Evolutionary conservation across 2,329 filamentous ascomycete genomes (phyloP), one percentile per base, ranked within the genome.

Genomic region (Scytalidium sp.): DNA sequence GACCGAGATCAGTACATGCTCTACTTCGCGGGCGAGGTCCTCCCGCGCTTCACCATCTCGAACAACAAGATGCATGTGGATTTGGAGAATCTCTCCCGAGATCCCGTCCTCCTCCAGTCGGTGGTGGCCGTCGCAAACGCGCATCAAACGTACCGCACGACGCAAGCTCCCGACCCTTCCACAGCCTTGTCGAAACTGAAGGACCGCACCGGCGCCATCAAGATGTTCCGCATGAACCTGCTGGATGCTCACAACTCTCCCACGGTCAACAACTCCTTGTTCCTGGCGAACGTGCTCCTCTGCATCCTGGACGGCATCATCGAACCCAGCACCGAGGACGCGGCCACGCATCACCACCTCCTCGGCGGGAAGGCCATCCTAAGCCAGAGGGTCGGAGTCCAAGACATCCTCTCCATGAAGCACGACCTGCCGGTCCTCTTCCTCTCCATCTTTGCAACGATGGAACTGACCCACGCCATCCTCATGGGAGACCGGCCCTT

Each of bases 261-360:
- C 8, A 53, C 60, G 11, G 55, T 64, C 1, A 63, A 66, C 9
- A 62, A 64, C 0, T 64, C 68, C 2, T 51, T 74, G 2, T 64
- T 75, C 1, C 67, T 73, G 20, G 70, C 70, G 2, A 72, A 74
- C 20, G 60, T 75, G 1, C 55, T 75, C 1, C 65, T 75, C 0
- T 73, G 72, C 50, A 71, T 75, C 7, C 50, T 63, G 11, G 60
- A 63, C 39, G 60, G 60, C 6, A 60, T 63, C 22, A 57, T 63
- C 42, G 60, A 61, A 19, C 60, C 59, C 6, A 55, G 55, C 10
- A 58, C 55, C 11, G 56, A 60, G 36, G 54, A 51, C 19, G 54
- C 57, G 8, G 56, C 59, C 3, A 58, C 56, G 17, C 58, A 60
- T 42, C 56, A 59, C 29, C 60, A 61, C 49, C 46, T 63, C 2